Conservation (phyloP, 2,329 filamentous ascomycete species). For the Gaeumannomyces tritici region DNA sequence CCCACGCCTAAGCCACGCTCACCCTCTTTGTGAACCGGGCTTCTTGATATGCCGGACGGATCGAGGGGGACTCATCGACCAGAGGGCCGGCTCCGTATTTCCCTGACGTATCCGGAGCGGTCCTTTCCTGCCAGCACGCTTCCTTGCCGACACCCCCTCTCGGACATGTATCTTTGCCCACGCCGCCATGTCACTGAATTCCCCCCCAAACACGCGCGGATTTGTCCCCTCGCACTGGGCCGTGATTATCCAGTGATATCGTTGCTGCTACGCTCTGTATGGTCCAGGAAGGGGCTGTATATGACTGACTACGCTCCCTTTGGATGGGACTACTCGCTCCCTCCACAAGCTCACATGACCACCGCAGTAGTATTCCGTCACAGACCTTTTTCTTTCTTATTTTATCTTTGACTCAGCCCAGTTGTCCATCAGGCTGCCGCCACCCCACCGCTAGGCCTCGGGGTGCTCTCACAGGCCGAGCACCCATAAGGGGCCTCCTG, state of each 20-base stretch:
- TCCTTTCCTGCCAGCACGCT: too few relatives aligned
- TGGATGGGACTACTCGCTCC: neutral
- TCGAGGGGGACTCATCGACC: neutral
- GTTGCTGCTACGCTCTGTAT: neutral
- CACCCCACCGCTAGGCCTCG: neutral
- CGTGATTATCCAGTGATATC: neutral
- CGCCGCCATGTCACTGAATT: neutral
- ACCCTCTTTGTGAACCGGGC: neutral
- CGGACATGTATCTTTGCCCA: neutral
- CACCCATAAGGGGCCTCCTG: too few relatives aligned
- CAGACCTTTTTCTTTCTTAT: neutral
- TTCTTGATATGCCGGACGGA: neutral
- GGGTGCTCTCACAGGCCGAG: neutral
- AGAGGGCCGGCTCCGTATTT: neutral
- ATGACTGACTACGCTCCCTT: neutral
- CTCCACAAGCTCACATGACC: neutral
- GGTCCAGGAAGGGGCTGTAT: neutral
- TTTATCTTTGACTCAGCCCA: neutral
- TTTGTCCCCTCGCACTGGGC: neutral
- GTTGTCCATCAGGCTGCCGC: neutral
- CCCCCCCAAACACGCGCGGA: neutral
- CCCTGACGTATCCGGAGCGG: neutral
- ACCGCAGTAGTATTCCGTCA: neutral
- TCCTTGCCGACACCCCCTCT: neutral
- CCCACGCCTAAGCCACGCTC: neutral